Base-by-base conservation (phyloP, 2,329 filamentous ascomycete genomes). In the Microcyclosporella mali region DNA sequence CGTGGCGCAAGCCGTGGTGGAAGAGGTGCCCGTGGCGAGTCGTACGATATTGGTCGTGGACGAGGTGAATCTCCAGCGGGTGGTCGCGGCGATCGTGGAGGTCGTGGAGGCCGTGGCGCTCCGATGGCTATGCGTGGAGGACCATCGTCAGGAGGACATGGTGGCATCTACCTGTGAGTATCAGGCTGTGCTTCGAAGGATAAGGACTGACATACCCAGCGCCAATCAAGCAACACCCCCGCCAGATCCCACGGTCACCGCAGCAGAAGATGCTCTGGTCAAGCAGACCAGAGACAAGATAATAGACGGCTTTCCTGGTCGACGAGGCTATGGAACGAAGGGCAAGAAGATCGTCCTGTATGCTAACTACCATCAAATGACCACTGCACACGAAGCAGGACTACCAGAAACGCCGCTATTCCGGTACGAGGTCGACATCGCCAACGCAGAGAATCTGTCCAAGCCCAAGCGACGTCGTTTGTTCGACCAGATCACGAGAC, bases 391-490 rank as follows among this genome's bases (percentile, higher is more conserved):
- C n/a, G 64, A 62, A n/a, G 38, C 40, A 3, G 50, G 49, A 6
- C 60, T 45, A 42, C 9, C 43, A 7, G 49, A 51, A 14, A 38
- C 58, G 7, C 41, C 49, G 1, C 51, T 74, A 2, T 68, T 59
- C 42, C 64, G 67, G 3, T 74, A 75, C 45, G 60, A 63, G 25
- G 50, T 74, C 15, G 40, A 45, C 47, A 4, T 59, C 51, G 57
- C 65, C 15, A 46, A 50, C 1, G 10, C 10, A 12, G 56, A 58
- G n/a, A 52, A 59, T 2, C 32, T 58, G 18, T 57, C 58, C 31
- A 69, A 68, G 40, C 65, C 65, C 27, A 75, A 71, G 57, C 70
- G 65, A 28, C 66, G 66, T 32, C 69, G 70, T 4, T 61, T 78
- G 4, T 62, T 79, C 12, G 59, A 72, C 12, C 53, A 73, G 16